A percentile compares a stretch with the other conserved stretches of the same genome.
These are phyloP conservation scores for Hymenochaete sp. DNA, from an alignment of 1,284 basidiomycete genomes.

Conservation along the genomic window DNA sequence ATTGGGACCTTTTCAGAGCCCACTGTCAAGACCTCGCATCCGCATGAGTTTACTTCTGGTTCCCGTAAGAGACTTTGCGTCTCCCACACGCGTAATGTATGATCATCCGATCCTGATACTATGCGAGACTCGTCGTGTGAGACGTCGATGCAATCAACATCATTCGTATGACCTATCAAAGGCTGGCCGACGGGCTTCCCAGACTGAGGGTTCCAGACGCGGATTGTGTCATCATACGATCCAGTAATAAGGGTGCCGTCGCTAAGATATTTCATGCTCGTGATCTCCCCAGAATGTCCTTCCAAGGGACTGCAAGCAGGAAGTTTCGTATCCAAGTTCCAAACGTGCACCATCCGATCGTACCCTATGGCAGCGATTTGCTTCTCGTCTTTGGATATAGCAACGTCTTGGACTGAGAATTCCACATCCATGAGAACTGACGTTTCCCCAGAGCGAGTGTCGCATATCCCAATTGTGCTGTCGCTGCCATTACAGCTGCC, in stretches of 20 bases:
- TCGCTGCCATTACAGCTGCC: too few relatives aligned
- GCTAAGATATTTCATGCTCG: conserved; percentile 3
- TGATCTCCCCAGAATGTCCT: not conserved
- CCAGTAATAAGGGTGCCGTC: conserved; percentile 14
- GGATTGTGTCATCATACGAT: conserved; percentile 6
- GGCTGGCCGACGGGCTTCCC: conserved; percentile 2
- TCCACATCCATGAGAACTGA: conserved; percentile 96
- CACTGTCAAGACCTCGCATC: too few relatives aligned
- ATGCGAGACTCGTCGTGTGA: conserved; percentile 14
- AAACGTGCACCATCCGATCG: conserved; percentile 75
- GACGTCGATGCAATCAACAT: conserved; percentile 13
- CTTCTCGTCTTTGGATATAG: conserved; percentile 88
- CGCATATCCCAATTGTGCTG: not conserved
- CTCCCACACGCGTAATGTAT: conserved; percentile 18
- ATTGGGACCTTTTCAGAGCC: too few relatives aligned
- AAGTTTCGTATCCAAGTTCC: conserved; percentile 43
- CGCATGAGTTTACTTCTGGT: too few relatives aligned
- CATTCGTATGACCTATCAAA: conserved; percentile 6
- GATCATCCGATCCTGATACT: conserved; percentile 11
- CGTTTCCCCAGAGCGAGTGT: conserved; percentile 38
- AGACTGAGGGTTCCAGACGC: conserved; percentile 12
- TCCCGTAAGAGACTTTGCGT: too few relatives aligned
- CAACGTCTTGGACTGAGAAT: conserved; percentile 98
- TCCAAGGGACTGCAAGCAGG: not conserved
- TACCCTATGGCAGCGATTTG: conserved; percentile 71